Percentiles rank a stretch among this genome's conserved stretches.
Evolutionary conservation across 768 basidiomycete species (phyloP).

Genomic region (Hydnum rufescens): DNA sequence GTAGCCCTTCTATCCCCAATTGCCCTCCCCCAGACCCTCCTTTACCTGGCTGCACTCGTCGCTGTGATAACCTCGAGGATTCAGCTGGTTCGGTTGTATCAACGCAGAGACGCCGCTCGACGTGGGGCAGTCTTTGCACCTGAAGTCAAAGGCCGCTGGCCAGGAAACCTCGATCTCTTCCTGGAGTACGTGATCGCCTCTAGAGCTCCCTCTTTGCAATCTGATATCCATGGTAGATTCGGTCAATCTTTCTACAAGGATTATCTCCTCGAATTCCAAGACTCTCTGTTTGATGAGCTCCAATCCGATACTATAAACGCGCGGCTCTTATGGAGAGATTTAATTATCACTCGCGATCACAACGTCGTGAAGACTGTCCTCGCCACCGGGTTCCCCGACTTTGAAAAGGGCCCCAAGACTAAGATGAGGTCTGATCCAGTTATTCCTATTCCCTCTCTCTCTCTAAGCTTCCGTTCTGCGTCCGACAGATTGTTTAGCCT

Average conservation of each 20-base stretch:
- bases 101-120: background rate
- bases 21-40: too few relatives aligned
- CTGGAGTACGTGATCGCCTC: constrained; percentile 25
- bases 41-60: too few relatives aligned
- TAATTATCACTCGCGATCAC: constrained; percentile 8
- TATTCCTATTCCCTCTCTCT: background rate
- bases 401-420: constrained; percentile 10
- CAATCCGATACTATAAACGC: background rate
- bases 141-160: constrained; percentile 46
- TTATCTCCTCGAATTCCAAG: too few relatives aligned
- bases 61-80: too few relatives aligned
- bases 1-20: too few relatives aligned
- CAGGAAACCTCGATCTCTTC: constrained; percentile 57
- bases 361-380: constrained; percentile 6
- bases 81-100: background rate
- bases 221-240: background rate
- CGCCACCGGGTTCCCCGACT: constrained; percentile 8
- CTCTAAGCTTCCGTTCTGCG: background rate
- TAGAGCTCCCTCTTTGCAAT: background rate
- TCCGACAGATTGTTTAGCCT: constrained; percentile 9
- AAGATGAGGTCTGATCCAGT: constrained; percentile 2
- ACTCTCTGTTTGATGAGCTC: background rate
- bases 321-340: background rate
- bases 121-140: constrained; percentile 30
- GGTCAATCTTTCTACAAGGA: background rate